Evolutionary conservation across 1,284 basidiomycete genomes (phyloP), one percentile per base, ranked within the genome.

Genomic region (Takashimella koratensis): DNA sequence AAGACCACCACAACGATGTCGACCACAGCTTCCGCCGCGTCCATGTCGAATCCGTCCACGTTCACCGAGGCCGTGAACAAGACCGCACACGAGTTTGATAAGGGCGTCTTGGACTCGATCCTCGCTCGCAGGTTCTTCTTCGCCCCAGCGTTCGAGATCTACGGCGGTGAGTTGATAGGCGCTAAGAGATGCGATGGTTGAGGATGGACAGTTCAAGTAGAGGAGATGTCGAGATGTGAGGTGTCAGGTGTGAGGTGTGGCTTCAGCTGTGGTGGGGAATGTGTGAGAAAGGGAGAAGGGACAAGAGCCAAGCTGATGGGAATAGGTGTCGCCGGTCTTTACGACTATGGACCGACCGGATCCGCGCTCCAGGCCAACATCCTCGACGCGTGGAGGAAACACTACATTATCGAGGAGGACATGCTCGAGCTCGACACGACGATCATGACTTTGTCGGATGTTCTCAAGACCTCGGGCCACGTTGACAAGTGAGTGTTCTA

Each of bases 361-460:
- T 95, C 94, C 1, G 84, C 93, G 2, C 82, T 98, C 26, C 95
- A 98, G 73, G 90, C 94, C 63, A 98, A 98, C 81, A 92, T 99
- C 77, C 87, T 98, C 70, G 81, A 88, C 5, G 89, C 90, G 80
- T 99, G 96, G 96, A 83, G 96, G 57, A 90, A 88, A 73, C 96
- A 98, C 79, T 98, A 98, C 74, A 97, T 99, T 79, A 83, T 98
- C 68, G 91, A 98, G 70, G 95, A 99, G 73, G 86, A 92, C 79
- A 99, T 98, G 96, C 86, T 96, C 65, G 95, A 98, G 78, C 84
- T 98, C 62, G 95, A 98, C 73, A 98, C 94, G 24, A 98, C 96
- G 41, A 87, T 96, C 77, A 95, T 98, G 87, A 98, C 95, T 0
- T 87, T 94, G 24, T 83, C 89, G 1, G 83, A 94, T 13, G 95